Conservation (phyloP, 2,329 filamentous ascomycete species). For the Hirsutella rhossiliensis region DNA sequence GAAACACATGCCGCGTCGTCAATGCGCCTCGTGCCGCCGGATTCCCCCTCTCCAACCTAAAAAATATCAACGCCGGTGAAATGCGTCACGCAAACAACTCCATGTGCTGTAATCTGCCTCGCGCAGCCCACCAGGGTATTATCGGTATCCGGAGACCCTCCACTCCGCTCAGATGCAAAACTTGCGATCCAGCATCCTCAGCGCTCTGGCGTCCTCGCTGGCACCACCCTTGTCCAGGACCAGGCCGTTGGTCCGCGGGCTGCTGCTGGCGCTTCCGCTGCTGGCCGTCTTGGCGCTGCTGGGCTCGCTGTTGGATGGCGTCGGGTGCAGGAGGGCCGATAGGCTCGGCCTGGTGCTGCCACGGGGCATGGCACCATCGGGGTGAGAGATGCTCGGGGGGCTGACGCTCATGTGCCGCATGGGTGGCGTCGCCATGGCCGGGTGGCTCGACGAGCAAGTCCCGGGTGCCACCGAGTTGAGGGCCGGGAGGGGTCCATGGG, state of each 20-base stretch:
- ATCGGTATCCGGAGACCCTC: neutral
- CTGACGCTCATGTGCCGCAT: slow-evolving; percentile 34
- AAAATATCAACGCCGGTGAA: neutral
- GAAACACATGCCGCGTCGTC: neutral
- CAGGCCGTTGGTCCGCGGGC: slow-evolving; percentile 15
- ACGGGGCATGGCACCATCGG: slow-evolving; percentile 14
- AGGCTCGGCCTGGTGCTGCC: slow-evolving; percentile 30
- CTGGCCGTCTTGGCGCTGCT: slow-evolving; percentile 29
- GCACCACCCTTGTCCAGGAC: slow-evolving; percentile 28
- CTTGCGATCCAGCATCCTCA: slow-evolving; percentile 53
- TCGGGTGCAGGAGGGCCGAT: slow-evolving; percentile 39
- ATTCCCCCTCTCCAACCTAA: neutral
- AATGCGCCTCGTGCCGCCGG: neutral
- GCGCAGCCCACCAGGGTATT: neutral
- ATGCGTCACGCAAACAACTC: neutral
- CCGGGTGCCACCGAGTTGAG: slow-evolving; percentile 21
- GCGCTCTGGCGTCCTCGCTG: slow-evolving; percentile 51
- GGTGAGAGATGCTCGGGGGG: slow-evolving; percentile 30
- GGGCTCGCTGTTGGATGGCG: slow-evolving; percentile 31
- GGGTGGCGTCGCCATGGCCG: slow-evolving; percentile 28
- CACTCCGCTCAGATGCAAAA: slow-evolving; percentile 24
- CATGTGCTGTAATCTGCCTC: neutral
- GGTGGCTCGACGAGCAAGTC: slow-evolving; percentile 12
- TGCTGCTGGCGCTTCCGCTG: slow-evolving; percentile 30
- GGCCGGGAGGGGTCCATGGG: slow-evolving; percentile 32